Conservation (phyloP, 2,329 filamentous ascomycete species). For the Colletotrichum karsti region DNA sequence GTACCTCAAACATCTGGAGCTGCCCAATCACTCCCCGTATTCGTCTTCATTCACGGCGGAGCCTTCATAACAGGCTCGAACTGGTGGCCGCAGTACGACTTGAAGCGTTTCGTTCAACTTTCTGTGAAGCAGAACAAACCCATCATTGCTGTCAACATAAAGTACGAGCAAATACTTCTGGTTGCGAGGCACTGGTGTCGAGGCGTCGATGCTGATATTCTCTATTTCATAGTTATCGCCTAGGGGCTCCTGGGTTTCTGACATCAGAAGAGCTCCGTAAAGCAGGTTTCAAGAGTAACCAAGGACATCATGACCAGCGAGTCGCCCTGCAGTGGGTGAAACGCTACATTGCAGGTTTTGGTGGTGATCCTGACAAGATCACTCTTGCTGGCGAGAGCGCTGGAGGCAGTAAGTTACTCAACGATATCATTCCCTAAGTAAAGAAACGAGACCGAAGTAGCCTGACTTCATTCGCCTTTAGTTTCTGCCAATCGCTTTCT, state of each 20-base stretch:
- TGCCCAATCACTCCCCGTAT: constrained; percentile 52
- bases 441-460: too few relatives aligned
- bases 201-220: neutral
- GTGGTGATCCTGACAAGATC: constrained; percentile 40
- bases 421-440: neutral
- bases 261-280: constrained; percentile 56
- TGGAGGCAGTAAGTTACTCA: constrained; percentile 47
- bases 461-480: too few relatives aligned
- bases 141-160: constrained; percentile 54
- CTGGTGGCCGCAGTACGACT: constrained; percentile 61
- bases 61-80: constrained; percentile 57
- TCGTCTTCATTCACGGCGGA: constrained; percentile 63
- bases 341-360: constrained; percentile 42
- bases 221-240: constrained; percentile 50
- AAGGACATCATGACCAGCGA: constrained; percentile 49
- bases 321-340: constrained; percentile 42
- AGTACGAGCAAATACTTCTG: constrained; percentile 41
- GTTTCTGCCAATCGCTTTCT: neutral
- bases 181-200: neutral
- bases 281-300: constrained; percentile 53
- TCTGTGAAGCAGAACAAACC: constrained; percentile 51
- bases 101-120: constrained; percentile 51
- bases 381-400: constrained; percentile 55
- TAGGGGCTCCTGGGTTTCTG: constrained; percentile 52
- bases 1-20: constrained; percentile 42